Conservation (phyloP, 495 filamentous ascomycete genomes). For the Extremus antarcticus region DNA sequence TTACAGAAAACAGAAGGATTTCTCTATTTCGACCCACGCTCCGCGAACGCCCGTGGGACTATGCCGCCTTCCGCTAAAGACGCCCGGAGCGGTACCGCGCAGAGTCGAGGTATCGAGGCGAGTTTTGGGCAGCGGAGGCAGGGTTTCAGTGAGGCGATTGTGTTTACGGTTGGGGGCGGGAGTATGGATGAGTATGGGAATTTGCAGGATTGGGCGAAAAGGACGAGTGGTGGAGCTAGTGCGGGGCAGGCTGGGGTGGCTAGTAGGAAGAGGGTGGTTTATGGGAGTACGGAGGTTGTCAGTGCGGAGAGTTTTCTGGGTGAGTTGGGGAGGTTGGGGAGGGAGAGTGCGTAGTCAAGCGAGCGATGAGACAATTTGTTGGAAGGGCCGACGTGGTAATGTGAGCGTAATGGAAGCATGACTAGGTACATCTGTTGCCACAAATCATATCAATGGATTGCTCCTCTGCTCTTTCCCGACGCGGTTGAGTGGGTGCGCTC, state of each 20-base stretch:
- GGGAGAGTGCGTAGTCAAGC: conserved; percentile 36
- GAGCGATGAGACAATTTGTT: background rate
- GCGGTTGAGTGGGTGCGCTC: too few relatives aligned
- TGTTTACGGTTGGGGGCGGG: conserved; percentile 93
- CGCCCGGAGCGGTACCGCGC: conserved; percentile 35
- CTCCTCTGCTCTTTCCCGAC: too few relatives aligned
- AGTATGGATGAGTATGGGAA: conserved; percentile 99
- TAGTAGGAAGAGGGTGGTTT: conserved; percentile 61
- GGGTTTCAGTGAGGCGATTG: conserved; percentile 88
- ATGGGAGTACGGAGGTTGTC: conserved; percentile 89
- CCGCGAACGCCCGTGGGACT: conserved; percentile 83
- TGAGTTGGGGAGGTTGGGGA: conserved; percentile 70
- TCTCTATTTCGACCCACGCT: conserved; percentile 95
- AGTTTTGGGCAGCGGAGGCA: conserved; percentile 90
- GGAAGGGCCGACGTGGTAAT: background rate
- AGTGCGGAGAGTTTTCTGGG: conserved; percentile 80
- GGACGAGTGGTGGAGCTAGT: conserved; percentile 46
- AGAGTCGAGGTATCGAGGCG: conserved; percentile 56
- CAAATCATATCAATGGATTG: too few relatives aligned
- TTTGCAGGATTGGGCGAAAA: conserved; percentile 85
- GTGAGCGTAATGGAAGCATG: background rate
- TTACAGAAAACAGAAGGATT: conserved; percentile 96
- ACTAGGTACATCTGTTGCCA: background rate
- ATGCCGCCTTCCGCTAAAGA: conserved; percentile 54
- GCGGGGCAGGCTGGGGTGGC: conserved; percentile 37